Evolutionary conservation across 1,139 yeast genomes (phyloP).

Genomic region (Candida sp.): DNA sequence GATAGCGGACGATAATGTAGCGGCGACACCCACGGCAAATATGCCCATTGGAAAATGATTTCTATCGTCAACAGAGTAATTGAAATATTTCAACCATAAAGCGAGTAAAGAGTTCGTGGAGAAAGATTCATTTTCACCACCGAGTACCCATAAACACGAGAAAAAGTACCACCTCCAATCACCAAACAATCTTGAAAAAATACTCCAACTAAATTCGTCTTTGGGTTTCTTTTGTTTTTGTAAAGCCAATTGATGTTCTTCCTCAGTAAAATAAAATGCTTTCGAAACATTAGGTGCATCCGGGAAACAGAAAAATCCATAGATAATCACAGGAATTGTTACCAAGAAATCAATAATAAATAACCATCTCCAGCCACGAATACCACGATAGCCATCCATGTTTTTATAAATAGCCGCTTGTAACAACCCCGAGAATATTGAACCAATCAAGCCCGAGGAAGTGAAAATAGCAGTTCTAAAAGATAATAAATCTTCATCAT

Average conservation of each 20-base stretch:
- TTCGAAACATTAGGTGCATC: constrained; percentile 51
- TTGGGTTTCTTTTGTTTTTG: constrained; percentile 33
- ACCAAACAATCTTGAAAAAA: constrained; percentile 45
- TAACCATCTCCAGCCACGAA: constrained; percentile 40
- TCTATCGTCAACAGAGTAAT: constrained; percentile 42
- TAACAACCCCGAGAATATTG: constrained; percentile 38
- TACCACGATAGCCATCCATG: constrained; percentile 27
- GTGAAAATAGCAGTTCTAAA: constrained; percentile 46
- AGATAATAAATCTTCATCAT: constrained; percentile 7
- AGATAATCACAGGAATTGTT: constrained; percentile 47
- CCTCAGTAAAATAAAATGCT: constrained; percentile 30
- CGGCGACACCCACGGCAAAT: constrained; percentile 48
- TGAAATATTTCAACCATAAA: constrained; percentile 43
- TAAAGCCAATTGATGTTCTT: constrained; percentile 34
- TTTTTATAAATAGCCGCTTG: constrained; percentile 32
- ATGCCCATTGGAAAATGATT: constrained; percentile 60
- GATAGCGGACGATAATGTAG: constrained; percentile 44
- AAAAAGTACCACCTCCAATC: constrained; percentile 62
- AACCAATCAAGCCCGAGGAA: constrained; percentile 50
- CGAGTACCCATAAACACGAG: constrained; percentile 52
- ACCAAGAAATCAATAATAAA: constrained; percentile 34
- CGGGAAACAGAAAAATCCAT: constrained; percentile 55
- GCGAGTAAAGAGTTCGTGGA: constrained; percentile 52
- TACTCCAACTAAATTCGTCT: constrained; percentile 40
- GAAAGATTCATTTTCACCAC: constrained; percentile 59